A percentile compares a stretch with the other conserved stretches of the same genome.
Evolutionary conservation across 495 filamentous ascomycete genomes (phyloP).

Genomic region (Podospora comata): DNA sequence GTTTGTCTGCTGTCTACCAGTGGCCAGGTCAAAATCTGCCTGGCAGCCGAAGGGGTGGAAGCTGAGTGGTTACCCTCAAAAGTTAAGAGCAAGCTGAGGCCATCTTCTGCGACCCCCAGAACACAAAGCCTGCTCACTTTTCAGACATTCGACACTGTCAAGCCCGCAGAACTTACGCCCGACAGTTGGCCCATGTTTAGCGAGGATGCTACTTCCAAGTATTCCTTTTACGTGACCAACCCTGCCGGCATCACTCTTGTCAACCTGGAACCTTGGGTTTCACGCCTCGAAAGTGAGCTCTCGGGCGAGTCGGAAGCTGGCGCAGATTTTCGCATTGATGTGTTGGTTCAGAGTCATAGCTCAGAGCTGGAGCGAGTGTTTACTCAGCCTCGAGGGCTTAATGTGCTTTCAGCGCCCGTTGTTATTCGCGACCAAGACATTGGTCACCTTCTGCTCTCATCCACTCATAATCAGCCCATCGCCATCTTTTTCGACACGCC

Average conservation of each 20-base stretch:
- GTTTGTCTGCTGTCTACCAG: conserved; percentile 72
- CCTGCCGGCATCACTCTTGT: conserved; percentile 66
- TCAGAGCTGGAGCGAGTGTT: conserved; percentile 61
- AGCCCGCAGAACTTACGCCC: conserved; percentile 45
- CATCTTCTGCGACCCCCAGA: conserved; percentile 24
- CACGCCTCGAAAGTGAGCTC: conserved; percentile 72
- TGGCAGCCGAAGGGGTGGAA: conserved; percentile 76
- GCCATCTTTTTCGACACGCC: conserved; percentile 67
- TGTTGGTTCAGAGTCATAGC: conserved; percentile 61
- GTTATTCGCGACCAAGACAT: conserved; percentile 69
- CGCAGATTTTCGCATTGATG: conserved; percentile 66
- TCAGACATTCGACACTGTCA: conserved; percentile 60
- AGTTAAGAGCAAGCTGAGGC: conserved; percentile 41
- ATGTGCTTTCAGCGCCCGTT: conserved; percentile 57
- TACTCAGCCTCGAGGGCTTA: conserved; percentile 41
- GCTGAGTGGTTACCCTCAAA: conserved; percentile 77
- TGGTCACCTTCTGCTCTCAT: conserved; percentile 75
- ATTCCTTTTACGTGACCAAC: conserved; percentile 76
- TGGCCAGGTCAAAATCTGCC: conserved; percentile 70
- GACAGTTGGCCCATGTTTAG: conserved; percentile 71
- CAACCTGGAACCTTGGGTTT: conserved; percentile 70
- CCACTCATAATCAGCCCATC: conserved; percentile 59
- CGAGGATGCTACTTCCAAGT: conserved; percentile 65
- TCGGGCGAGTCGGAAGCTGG: conserved; percentile 61
- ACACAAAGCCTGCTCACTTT: conserved; percentile 47